These are phyloP conservation scores for Eucalyptus marginata DNA, from an alignment of 345 rosid species.

Conservation along the genomic window DNA sequence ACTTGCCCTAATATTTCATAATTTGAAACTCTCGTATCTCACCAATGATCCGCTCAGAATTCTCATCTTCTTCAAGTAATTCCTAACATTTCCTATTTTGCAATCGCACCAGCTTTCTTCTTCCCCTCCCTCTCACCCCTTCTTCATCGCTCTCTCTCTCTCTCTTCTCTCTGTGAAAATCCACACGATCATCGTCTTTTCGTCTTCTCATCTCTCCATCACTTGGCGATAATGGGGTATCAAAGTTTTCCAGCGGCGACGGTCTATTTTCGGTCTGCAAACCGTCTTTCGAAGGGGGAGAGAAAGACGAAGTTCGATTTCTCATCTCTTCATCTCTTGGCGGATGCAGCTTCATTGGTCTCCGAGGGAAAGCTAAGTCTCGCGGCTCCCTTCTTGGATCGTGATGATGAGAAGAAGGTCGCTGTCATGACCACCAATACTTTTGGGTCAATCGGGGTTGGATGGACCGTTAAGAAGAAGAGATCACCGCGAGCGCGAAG, in stretches of 20 bases:
- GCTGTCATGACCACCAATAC: background rate
- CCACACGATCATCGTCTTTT: background rate
- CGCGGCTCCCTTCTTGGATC: background rate
- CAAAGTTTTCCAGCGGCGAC: background rate
- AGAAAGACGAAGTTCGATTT: background rate
- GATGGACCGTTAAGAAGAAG: background rate
- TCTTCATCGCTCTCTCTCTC: background rate
- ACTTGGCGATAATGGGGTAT: background rate
- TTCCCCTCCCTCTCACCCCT: background rate
- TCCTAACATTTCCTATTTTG: no score
- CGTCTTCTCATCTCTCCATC: no score
- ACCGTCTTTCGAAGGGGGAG: background rate
- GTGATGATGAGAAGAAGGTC: background rate
- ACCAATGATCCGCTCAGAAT: accelerated
- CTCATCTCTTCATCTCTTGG: background rate
- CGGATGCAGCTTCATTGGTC: background rate
- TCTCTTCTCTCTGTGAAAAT: no score
- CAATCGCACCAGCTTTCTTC: no score
- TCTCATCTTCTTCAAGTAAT: background rate
- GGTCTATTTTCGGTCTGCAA: background rate
- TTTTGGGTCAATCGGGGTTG: background rate
- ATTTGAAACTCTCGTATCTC: no score
- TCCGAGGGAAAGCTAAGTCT: background rate
- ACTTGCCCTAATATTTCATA: no score
- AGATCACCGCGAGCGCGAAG: background rate